Base-by-base conservation (phyloP, 2,329 filamentous ascomycete genomes). In the Cercospora sojina region DNA sequence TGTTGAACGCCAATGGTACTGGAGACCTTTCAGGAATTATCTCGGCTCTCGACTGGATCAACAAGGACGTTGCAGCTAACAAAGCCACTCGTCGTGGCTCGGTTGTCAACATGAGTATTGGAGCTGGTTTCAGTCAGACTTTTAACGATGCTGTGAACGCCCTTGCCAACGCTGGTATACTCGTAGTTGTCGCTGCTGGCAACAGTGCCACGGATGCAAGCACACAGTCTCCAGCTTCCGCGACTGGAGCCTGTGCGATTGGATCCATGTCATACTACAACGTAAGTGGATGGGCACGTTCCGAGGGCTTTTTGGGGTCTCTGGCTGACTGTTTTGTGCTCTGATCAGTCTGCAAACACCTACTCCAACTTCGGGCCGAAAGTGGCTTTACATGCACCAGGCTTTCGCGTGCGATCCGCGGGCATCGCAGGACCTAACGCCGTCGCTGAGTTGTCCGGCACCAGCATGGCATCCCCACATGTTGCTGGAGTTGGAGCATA, bases 11-110 rank as follows among this genome's bases (percentile, higher is more conserved):
- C 20, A 70, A 80, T 7, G 80, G 81, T 47, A 77, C 77, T 56
- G 83, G 83, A 25, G 79, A 76, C 4, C 78, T 77, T 57, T 75
- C 77, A 16, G 77, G 77, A 68, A 81, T 82, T 67, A 79, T 86
- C 66, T 72, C 76, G 32, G 84, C 83, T 27, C 81, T 85, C 73
- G 72, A 80, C 59, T 80, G 75, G 73, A 79, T 80, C 43, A 72
- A 81, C 58, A 65, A 74, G 47, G 77, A 79, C 56, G 91, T 91
- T 74, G 91, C 93, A 84, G 38, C 32, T 43, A 91, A 82, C 76
- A 90, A 97, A 35, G 29, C 27, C 23, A n/a, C 4, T 32, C 58
- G 35, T 27, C 58, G 41, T 47, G 25, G 41, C 89, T 64, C 65
- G 6, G 61, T 64, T 32, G 77, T 74, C 56, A 80, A 78, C 69